Evolutionary conservation across 768 basidiomycete genomes (phyloP).

Genomic region (Pisolithus marmoratus): DNA sequence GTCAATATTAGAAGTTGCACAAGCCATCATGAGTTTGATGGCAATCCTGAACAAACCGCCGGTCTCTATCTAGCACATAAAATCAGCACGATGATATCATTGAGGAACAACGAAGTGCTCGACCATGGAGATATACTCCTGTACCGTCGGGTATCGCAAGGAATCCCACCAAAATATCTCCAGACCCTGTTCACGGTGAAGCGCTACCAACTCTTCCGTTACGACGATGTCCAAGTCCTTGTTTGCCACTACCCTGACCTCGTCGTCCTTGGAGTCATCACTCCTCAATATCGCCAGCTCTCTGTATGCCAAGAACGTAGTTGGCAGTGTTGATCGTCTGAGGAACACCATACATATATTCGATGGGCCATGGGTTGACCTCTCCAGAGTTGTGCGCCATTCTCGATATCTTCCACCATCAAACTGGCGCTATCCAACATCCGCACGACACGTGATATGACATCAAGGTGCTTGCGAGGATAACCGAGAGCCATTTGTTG

Average conservation of each 20-base stretch:
- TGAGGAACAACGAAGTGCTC: constrained; percentile 49
- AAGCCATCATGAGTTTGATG: constrained; percentile 96
- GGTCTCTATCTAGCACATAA: constrained; percentile 65
- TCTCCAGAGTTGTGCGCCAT: constrained; percentile 79
- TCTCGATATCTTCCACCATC: constrained; percentile 95
- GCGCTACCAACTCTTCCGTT: constrained; percentile 60
- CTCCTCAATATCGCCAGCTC: constrained; percentile 44
- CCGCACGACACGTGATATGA: constrained; percentile 78
- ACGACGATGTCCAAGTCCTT: constrained; percentile 56
- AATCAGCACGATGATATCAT: constrained; percentile 42
- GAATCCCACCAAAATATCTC: constrained; percentile 95
- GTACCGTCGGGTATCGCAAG: constrained; percentile 85
- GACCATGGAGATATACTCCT: constrained; percentile 94
- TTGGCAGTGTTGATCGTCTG: constrained; percentile 98
- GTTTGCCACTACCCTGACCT: constrained; percentile 49
- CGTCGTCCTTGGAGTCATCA: not conserved
- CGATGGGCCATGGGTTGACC: constrained; percentile 89
- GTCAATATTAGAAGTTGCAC: constrained; percentile 53
- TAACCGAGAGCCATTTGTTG: constrained; percentile 86
- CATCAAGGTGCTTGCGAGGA: constrained; percentile 59
- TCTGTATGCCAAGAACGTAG: constrained; percentile 90
- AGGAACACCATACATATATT: constrained; percentile 92
- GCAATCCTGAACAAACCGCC: constrained; percentile 90
- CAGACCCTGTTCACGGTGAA: constrained; percentile 93
- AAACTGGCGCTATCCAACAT: constrained; percentile 95